Evolutionary conservation across 2,329 filamentous ascomycete species (phyloP), one percentile per base, ranked within the genome.

Genomic region (Aureobasidium melanogenum): DNA sequence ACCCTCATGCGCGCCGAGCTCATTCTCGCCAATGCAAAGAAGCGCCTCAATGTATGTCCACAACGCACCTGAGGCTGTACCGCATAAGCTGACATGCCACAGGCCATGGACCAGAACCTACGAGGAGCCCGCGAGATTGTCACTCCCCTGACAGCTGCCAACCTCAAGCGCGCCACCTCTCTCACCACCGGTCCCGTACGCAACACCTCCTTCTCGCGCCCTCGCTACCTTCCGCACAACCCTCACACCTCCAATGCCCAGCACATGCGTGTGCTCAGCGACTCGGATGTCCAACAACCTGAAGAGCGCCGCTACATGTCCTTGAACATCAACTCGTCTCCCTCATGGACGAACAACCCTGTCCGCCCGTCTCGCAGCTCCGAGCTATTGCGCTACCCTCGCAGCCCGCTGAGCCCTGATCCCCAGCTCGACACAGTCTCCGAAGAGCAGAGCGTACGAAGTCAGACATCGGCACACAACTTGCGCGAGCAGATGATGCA

Each of bases 61-160:
- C 2, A 19, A 4, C 4, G 19, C 80, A 73, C 43, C 1, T 48
- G 22, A 22, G 2, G 7, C 9, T 14, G 12, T 32, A 10, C 32
- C 14, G 10, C 1, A 0, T 2, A 19, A 55, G 24, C 51, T 55
- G 26, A 55, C 51, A 10, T 2, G 17, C 17, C 15, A 24, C 72
- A 95, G 91, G 88, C 89, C 34, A 96, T 97, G 91, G 93, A 97
- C 75, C 91, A 88, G 39, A 97, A 97, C 67, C 79, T 97, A 22
- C 87, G 82, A 62, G 87, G 90, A 63, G 92, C 91, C 32, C 84
- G 90, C 67, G 71, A 72, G 52, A 64, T 73, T 17, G 69, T 71
- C n/a, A 65, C 68, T 15, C 71, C 72, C 4, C 63, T 74, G 65
- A 74, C 72, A 6, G 67, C 70, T 3, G 72, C 72, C n/a, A 74